Conservation (phyloP, 2,329 filamentous ascomycete genomes). For the Cadophora malorum region DNA sequence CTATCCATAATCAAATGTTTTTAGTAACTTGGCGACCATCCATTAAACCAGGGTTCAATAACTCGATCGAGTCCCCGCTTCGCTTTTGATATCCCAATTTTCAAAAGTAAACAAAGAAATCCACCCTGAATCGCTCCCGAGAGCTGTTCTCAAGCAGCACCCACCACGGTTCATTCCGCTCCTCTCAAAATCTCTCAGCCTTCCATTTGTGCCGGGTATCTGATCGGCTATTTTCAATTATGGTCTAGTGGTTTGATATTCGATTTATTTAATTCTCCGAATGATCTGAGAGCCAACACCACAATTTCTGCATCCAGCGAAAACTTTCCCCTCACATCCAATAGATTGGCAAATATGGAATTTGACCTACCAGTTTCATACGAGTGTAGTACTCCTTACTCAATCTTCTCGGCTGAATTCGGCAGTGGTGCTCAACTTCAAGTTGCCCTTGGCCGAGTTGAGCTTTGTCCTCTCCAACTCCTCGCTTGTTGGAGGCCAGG, state of each 20-base stretch:
- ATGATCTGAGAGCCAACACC: conserved; percentile 4
- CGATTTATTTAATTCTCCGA: background rate
- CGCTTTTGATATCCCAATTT: no score
- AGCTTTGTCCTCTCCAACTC: background rate
- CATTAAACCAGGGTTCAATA: no score
- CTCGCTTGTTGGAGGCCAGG: background rate
- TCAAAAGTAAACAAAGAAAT: no score
- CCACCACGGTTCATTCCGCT: no score
- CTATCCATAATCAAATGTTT: no score
- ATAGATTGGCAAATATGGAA: no score
- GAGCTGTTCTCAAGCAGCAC: no score
- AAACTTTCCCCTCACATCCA: background rate
- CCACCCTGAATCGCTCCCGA: no score
- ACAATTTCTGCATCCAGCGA: background rate
- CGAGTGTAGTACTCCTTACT: no score
- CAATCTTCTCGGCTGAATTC: background rate
- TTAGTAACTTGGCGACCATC: no score
- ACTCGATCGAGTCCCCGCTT: no score
- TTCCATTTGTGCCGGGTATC: background rate
- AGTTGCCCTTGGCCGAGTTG: background rate
- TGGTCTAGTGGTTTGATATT: background rate
- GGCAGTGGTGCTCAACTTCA: background rate
- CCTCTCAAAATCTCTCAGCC: background rate
- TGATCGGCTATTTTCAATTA: background rate
- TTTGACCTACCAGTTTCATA: no score